Evolutionary conservation across 257 asterid species (phyloP).

Genomic region (Capsicum rhomboideum): DNA sequence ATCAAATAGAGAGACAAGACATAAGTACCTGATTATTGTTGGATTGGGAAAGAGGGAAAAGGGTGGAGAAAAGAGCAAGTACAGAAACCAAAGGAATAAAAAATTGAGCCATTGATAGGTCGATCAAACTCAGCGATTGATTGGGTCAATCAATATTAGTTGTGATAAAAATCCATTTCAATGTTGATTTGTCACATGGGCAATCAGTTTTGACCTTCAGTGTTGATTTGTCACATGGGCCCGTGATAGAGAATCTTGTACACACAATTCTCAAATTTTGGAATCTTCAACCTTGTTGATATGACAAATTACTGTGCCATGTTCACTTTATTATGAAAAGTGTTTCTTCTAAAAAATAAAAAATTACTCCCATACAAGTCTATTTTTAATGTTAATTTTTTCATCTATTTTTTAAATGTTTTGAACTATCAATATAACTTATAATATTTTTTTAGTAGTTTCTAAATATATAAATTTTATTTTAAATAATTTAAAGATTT

Average conservation of each 20-base stretch:
- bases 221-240: background rate
- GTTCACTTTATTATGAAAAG: too few species aligned
- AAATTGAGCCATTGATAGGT: background rate
- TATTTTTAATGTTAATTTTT: too few species aligned
- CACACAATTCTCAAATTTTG: too few species aligned
- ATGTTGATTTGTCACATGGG: background rate
- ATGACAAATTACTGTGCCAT: too few species aligned
- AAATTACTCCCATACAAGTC: too few species aligned
- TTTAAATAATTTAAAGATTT: too few species aligned
- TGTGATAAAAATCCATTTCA: background rate
- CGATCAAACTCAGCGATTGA: background rate
- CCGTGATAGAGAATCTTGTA: background rate
- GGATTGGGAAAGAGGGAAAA: background rate
- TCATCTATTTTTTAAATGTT: too few species aligned
- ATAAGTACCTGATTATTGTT: background rate
- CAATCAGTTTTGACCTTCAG: background rate
- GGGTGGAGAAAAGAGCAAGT: background rate
- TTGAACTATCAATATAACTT: too few species aligned
- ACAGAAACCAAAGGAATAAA: background rate
- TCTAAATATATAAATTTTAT: too few species aligned
- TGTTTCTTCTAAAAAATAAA: too few species aligned
- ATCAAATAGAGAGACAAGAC: too few species aligned
- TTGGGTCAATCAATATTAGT: background rate
- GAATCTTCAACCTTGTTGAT: background rate
- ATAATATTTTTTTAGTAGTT: too few species aligned